Evolutionary conservation across 2,329 filamentous ascomycete species (phyloP), one percentile per base, ranked within the genome.

Genomic region (Colletotrichum sp.): DNA sequence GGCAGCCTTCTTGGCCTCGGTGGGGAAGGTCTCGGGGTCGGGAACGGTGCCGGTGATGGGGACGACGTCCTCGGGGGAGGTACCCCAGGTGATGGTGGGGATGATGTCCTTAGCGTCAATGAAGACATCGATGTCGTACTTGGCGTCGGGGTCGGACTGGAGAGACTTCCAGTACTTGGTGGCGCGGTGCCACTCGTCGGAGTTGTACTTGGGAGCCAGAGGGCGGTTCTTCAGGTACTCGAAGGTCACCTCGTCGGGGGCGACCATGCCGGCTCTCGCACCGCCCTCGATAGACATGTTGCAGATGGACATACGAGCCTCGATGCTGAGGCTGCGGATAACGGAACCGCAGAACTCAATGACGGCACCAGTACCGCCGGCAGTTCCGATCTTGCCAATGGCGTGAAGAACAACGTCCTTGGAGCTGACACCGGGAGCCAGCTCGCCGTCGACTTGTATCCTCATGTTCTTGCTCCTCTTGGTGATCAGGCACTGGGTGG

Each of bases 261-360:
- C 97, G 75, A 99, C 93, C 96, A 99, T 98, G 79, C 97, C 97
- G 76, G 96, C 96, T 87, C 97, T 92, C 64, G 97, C 97, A 86
- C 97, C 97, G 79, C 91, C 97, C 89, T 99, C 97, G 80, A 98
- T 98, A 16, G 96, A 96, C 97, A 98, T 98, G 89, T 99, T 99
- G 89, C 97, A 98, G 84, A 99, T 98, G 78, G 96, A 98, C 97
- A 99, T 98, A 79, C 97, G 93, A 58, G 96, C 97, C 86, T 98
- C 97, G 92, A 99, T 98, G 86, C 95, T 98, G 80, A 98, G 89
- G 77, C 87, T 88, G 80, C 95, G 93, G 83, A 99, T 98, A 77
- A 97, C 95, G 67, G 96, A 98, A 76, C 97, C 97, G 83, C 96
- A 98, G 88, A 96, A 99, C 88, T 99, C 97, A 81, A 99, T 98